phyloP scores from a whole-genome alignment of 2,329 filamentous ascomycete genomes.

The Camptophora hylomeconis region DNA sequence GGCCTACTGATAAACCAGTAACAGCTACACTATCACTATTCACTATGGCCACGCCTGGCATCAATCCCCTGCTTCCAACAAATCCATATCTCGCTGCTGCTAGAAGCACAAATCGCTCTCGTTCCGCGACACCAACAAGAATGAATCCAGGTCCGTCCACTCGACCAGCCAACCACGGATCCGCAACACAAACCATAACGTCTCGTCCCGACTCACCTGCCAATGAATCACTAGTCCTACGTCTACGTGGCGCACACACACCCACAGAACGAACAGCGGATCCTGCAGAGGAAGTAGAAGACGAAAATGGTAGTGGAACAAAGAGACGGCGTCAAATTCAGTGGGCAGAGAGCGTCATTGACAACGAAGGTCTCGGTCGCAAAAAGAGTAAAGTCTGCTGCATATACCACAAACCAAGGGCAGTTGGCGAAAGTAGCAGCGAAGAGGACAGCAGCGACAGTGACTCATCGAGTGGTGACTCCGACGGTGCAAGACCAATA shows the following conservation, averaged over 20 bases:
- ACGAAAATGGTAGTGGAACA: slow-evolving; percentile 2
- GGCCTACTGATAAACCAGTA: too few relatives aligned
- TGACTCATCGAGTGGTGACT: slow-evolving; percentile 30
- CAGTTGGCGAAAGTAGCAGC: slow-evolving; percentile 67
- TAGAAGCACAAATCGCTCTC: too few relatives aligned
- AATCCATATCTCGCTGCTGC: too few relatives aligned
- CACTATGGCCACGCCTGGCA: too few relatives aligned
- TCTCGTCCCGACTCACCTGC: slow-evolving; percentile 10
- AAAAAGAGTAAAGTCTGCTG: slow-evolving; percentile 99
- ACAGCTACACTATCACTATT: too few relatives aligned
- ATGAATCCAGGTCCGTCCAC: too few relatives aligned
- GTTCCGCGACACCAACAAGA: too few relatives aligned
- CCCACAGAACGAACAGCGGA: slow-evolving; percentile 3
- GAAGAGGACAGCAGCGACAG: slow-evolving; percentile 36
- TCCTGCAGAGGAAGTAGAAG: not conserved
- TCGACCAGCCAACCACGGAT: slow-evolving; percentile 9
- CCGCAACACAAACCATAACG: slow-evolving; percentile 20
- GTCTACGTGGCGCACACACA: slow-evolving; percentile 15
- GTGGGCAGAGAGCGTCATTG: slow-evolving; percentile 86
- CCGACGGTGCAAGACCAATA: slow-evolving; percentile 20
- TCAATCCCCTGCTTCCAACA: too few relatives aligned
- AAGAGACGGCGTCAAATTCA: slow-evolving; percentile 46
- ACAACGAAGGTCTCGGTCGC: slow-evolving; percentile 88
- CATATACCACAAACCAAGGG: slow-evolving; percentile 83
- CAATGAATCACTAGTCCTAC: slow-evolving; percentile 16